Evolutionary conservation across 2,329 filamentous ascomycete genomes (phyloP).

Genomic region (Aspergillus floridensis): DNA sequence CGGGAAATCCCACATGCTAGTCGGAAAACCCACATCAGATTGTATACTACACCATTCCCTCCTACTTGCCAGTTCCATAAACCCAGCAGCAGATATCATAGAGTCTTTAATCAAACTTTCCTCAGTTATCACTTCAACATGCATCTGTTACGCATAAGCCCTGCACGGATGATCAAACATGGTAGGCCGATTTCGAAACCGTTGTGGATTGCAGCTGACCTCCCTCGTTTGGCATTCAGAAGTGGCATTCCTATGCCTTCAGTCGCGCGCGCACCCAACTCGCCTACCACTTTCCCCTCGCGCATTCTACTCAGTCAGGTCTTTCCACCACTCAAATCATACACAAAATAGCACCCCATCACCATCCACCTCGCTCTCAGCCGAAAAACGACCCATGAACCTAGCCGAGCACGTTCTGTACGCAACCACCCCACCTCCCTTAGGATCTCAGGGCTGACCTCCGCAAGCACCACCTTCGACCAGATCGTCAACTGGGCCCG

Average conservation of each 20-base stretch:
- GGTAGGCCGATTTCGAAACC: too few species aligned
- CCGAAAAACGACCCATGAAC: not conserved
- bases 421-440: not conserved
- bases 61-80: too few species aligned
- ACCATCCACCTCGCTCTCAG: not conserved
- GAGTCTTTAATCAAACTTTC: too few species aligned
- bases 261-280: not conserved
- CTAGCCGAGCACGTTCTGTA: conserved; percentile 2
- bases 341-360: not conserved
- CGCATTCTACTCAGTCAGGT: not conserved
- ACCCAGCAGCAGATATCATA: too few species aligned
- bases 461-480: conserved; percentile 4
- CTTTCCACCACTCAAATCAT: too few species aligned
- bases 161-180: too few species aligned
- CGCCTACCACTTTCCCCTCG: not conserved
- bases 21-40: not conserved
- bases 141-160: too few species aligned
- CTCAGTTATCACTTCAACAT: too few species aligned
- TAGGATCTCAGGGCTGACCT: not conserved
- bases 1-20: not conserved
- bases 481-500: conserved; percentile 70
- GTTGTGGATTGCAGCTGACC: too few species aligned
- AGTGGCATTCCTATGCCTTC: not conserved
- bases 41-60: not conserved
- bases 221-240: too few species aligned